phyloP scores from a whole-genome alignment of 768 basidiomycete species.

The Pleurotus salmoneostramineus region DNA sequence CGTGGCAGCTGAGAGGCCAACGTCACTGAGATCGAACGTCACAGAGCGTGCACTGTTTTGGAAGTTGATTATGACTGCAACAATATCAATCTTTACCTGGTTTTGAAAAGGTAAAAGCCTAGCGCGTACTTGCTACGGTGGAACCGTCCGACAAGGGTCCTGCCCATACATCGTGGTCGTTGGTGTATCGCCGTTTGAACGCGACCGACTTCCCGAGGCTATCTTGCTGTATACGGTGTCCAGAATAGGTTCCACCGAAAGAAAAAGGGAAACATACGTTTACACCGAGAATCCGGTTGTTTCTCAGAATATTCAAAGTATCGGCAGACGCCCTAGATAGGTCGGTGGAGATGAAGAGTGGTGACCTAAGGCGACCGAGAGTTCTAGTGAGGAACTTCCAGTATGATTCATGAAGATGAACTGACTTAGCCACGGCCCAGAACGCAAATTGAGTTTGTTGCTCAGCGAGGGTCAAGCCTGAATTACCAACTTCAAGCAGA shows the following conservation, averaged over 20 bases:
- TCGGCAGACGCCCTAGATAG: slow-evolving; percentile 27
- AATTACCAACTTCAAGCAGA: slow-evolving; percentile 49
- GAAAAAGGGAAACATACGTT: slow-evolving; percentile 26
- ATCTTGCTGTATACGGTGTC: slow-evolving; percentile 34
- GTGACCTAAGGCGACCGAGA: slow-evolving; percentile 25
- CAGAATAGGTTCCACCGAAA: neutral
- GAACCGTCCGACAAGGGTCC: slow-evolving; percentile 45
- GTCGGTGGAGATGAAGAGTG: slow-evolving; percentile 42
- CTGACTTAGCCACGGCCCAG: slow-evolving; percentile 48
- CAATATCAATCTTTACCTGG: too few species aligned
- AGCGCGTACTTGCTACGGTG: slow-evolving; percentile 32
- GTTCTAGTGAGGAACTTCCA: neutral
- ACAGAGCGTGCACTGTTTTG: slow-evolving; percentile 32
- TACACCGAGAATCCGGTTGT: slow-evolving; percentile 36
- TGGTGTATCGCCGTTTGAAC: slow-evolving; percentile 44
- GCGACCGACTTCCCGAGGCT: slow-evolving; percentile 37
- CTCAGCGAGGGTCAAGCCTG: slow-evolving; percentile 34
- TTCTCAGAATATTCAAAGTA: slow-evolving; percentile 34
- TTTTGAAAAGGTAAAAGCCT: too few species aligned
- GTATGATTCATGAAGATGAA: neutral
- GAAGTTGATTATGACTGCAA: slow-evolving; percentile 43
- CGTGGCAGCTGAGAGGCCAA: slow-evolving; percentile 36
- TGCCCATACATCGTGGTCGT: slow-evolving; percentile 46
- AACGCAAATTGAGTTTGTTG: slow-evolving; percentile 48
- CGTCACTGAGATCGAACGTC: slow-evolving; percentile 37